phyloP scores from a whole-genome alignment of 2,329 filamentous ascomycete species.

The Gaeumannomyces tritici region DNA sequence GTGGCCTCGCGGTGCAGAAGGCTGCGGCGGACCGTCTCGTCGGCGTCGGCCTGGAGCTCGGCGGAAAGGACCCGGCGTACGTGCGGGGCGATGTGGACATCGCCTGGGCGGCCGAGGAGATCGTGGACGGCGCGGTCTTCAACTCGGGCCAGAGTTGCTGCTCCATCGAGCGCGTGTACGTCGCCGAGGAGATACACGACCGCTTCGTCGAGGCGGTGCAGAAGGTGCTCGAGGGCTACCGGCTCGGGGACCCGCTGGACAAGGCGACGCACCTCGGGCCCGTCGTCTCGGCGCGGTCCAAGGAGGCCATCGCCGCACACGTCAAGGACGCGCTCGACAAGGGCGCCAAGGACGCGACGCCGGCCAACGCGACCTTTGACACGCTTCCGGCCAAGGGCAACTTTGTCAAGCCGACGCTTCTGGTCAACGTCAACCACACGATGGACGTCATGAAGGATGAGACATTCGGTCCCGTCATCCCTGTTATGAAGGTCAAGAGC shows the following conservation, averaged over 20 bases:
- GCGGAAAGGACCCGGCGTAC: slow-evolving; percentile 92
- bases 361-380: slow-evolving; percentile 68
- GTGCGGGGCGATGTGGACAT: slow-evolving; percentile 78
- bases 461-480: slow-evolving; percentile 89
- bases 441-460: slow-evolving; percentile 91
- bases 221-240: slow-evolving; percentile 71
- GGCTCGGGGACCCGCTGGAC: slow-evolving; percentile 78
- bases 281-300: slow-evolving; percentile 74
- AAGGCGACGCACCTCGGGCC: slow-evolving; percentile 75
- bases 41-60: slow-evolving; percentile 80
- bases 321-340: slow-evolving; percentile 74
- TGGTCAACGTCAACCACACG: slow-evolving; percentile 68
- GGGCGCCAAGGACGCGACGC: slow-evolving; percentile 77
- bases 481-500: slow-evolving; percentile 73
- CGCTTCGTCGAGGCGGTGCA: slow-evolving; percentile 71
- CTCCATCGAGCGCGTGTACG: slow-evolving; percentile 84
- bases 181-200: slow-evolving; percentile 77
- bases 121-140: slow-evolving; percentile 93
- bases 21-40: slow-evolving; percentile 78
- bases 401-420: slow-evolving; percentile 77
- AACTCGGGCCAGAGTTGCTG: slow-evolving; percentile 99
- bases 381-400: slow-evolving; percentile 66
- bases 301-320: slow-evolving; percentile 66
- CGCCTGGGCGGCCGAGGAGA: slow-evolving; percentile 84
- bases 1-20: slow-evolving; percentile 76